Evolutionary conservation across 768 basidiomycete species (phyloP), one percentile per base, ranked within the genome.

Genomic region (Leucocoprinus sp.): DNA sequence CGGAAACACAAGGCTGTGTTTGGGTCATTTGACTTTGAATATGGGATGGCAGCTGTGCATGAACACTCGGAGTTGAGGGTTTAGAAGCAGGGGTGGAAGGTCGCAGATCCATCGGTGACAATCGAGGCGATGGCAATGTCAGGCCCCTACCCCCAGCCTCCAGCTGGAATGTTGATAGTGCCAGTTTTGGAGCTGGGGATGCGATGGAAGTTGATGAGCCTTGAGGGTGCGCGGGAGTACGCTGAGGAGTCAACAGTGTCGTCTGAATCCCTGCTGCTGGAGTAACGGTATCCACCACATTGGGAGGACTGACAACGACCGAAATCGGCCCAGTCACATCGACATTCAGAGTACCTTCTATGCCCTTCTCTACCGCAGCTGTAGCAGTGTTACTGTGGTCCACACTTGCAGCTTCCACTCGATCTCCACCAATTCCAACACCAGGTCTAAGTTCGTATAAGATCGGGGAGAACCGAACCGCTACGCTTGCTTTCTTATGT

Each of bases 401-500:
- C 3, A 51, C 49, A 17, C 50, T 50, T 19, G 52, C 56, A 17
- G 59, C 59, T 5, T 27, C 26, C 5, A 11, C 26, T 27, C 11
- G 26, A 11, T 27, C 26, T 27, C 26, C 26, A 11, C 47, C 57
- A 36, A 59, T 55, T 29, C 63, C 61, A 0, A 83, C 74, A 19
- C 72, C 76, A 7, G 73, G 71, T 19, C 95, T 72, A n/a, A 97
- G 69, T 57, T 97, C 92, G 56, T 93, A 98, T 33, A 99, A 62
- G 17, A 97, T 73, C 0, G 95, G 96, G 23, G 89, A 93, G 64
- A 98, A 99, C 37, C 82, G 72, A 28, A 99, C 92, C 1, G 89
- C 95, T 2, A 98, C 84, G 54, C 87, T 92, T 0, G 95, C 84
- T 55, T 95, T 96, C 65, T 92, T 91, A 69, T 97, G 90, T 1